These are phyloP conservation scores for Linum lewisii DNA, from an alignment of 345 rosid species.

Conservation along the genomic window DNA sequence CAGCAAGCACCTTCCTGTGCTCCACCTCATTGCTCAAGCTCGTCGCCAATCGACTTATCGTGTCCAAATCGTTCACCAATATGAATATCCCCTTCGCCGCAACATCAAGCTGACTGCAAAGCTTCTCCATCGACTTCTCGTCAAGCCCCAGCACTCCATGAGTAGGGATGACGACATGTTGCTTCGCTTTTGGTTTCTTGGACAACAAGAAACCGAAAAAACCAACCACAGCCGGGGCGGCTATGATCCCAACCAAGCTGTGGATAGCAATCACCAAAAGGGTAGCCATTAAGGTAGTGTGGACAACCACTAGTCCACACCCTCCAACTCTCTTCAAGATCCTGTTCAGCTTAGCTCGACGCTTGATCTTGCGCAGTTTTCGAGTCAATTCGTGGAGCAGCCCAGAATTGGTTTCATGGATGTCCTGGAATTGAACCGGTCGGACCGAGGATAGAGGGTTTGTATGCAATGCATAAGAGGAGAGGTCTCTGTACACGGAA, in stretches of 20 bases:
- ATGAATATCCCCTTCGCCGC: constrained; percentile 72
- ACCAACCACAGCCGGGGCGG: constrained; percentile 46
- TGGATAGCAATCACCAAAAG: constrained; percentile 49
- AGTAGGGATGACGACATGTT: neutral
- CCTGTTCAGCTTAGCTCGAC: constrained; percentile 32
- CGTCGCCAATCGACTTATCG: constrained; percentile 47
- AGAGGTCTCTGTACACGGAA: constrained; percentile 39
- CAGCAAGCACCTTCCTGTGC: constrained; percentile 45
- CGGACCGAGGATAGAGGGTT: constrained; percentile 46
- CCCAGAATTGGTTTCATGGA: constrained; percentile 34
- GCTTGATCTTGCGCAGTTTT: constrained; percentile 33
- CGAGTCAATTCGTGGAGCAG: constrained; percentile 39
- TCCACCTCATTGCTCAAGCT: constrained; percentile 59
- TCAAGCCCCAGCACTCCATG: constrained; percentile 14
- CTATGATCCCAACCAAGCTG: constrained; percentile 45
- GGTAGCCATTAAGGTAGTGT: constrained; percentile 27
- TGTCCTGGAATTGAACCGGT: constrained; percentile 23
- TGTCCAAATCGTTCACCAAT: constrained; percentile 67
- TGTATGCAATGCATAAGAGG: constrained; percentile 32
- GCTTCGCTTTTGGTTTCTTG: constrained; percentile 32
- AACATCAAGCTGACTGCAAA: constrained; percentile 47
- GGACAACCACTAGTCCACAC: constrained; percentile 34
- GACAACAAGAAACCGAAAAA: constrained; percentile 25
- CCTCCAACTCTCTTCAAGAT: constrained; percentile 39
- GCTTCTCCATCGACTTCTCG: constrained; percentile 29